phyloP scores from a whole-genome alignment of 2,329 filamentous ascomycete genomes.

The Aspergillus vadensis region DNA sequence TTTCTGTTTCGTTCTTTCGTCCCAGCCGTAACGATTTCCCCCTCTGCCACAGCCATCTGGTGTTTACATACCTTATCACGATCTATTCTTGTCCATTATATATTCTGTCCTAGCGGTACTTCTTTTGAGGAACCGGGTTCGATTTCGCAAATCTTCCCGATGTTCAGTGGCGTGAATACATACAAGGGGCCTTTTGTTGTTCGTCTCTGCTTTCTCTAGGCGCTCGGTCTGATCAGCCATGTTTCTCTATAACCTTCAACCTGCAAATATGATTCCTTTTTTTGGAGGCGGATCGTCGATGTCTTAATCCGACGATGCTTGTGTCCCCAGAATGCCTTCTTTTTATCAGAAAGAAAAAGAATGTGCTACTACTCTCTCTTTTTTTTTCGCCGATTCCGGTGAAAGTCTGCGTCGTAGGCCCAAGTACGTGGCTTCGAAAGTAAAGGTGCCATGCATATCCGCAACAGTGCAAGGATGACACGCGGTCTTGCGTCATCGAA shows the following conservation, averaged over 20 bases:
- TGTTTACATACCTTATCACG: slow-evolving; percentile 21
- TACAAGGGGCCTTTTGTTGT: slow-evolving; percentile 19
- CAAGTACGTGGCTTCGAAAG: no score
- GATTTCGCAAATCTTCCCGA: slow-evolving; percentile 18
- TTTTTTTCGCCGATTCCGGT: no score
- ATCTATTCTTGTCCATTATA: slow-evolving; percentile 20
- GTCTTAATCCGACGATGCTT: background rate
- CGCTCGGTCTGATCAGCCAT: slow-evolving; percentile 13
- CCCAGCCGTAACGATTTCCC: slow-evolving; percentile 23
- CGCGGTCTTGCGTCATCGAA: no score
- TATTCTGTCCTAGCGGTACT: slow-evolving; percentile 14
- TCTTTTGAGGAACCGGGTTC: slow-evolving; percentile 11
- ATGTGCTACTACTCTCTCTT: background rate
- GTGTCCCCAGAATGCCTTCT: background rate
- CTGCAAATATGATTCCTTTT: slow-evolving; percentile 12
- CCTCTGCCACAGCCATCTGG: slow-evolving; percentile 11
- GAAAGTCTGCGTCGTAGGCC: no score
- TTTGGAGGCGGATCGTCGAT: background rate
- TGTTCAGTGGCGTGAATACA: slow-evolving; percentile 25
- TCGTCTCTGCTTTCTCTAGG: slow-evolving; percentile 16
- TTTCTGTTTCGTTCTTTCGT: slow-evolving; percentile 2
- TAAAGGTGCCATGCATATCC: no score
- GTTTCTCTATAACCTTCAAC: slow-evolving; percentile 10
- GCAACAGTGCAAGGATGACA: no score
- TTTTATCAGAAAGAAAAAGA: no score